Conservation (phyloP, 2,329 filamentous ascomycete species). For the Exophiala calicioides region DNA sequence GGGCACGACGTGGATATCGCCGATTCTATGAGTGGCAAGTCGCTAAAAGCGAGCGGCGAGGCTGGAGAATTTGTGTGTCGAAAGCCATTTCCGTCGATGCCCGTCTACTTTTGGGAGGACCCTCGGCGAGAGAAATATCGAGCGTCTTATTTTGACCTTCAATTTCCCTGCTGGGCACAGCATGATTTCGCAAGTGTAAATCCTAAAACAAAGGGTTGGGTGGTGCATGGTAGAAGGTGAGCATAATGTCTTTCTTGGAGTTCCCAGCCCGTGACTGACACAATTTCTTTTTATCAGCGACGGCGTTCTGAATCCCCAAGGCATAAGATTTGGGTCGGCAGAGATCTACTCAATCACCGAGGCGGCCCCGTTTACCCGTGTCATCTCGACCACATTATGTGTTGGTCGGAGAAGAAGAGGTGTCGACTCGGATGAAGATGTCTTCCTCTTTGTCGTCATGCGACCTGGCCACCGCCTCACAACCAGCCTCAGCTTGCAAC, state of each 20-base stretch:
- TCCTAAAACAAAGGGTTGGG: slow-evolving; percentile 60
- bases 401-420: slow-evolving; percentile 15
- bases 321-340: slow-evolving; percentile 75
- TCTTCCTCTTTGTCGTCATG: slow-evolving; percentile 25
- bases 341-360: slow-evolving; percentile 76
- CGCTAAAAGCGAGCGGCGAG: slow-evolving; percentile 48
- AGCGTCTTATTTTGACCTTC: slow-evolving; percentile 31
- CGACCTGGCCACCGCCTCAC: slow-evolving; percentile 6
- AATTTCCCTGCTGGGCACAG: slow-evolving; percentile 68
- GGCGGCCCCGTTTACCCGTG: slow-evolving; percentile 4
- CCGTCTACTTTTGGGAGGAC: slow-evolving; percentile 62
- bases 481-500: slow-evolving; percentile 52
- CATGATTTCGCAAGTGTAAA: slow-evolving; percentile 75
- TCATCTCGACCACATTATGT: slow-evolving; percentile 12
- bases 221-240: slow-evolving; percentile 35
- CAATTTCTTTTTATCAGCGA: slow-evolving; percentile 54
- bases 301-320: slow-evolving; percentile 76
- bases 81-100: slow-evolving; percentile 72
- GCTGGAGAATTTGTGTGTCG: slow-evolving; percentile 75
- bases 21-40: slow-evolving; percentile 11
- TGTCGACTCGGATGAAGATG: slow-evolving; percentile 18
- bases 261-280: neutral
- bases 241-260: neutral
- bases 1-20: slow-evolving; percentile 22
- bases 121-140: slow-evolving; percentile 57